Percentiles rank a stretch among this genome's conserved stretches.
phyloP scores from a whole-genome alignment of 768 basidiomycete species.

The Suillus placidus region DNA sequence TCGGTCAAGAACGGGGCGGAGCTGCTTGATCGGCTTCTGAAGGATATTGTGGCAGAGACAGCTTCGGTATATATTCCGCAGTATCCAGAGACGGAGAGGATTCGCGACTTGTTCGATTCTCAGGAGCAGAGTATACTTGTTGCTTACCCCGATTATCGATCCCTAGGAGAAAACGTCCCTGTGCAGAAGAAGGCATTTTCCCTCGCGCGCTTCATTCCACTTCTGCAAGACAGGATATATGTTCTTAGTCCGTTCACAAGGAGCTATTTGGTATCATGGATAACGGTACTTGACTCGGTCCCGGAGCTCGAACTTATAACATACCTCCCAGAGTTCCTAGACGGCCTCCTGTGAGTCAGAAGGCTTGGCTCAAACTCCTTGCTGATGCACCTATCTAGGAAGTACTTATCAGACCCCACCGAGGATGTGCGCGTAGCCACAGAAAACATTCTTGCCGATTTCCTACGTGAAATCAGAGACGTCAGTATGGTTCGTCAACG shows the following conservation, averaged over 20 bases:
- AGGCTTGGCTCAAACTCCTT: slow-evolving; percentile 10
- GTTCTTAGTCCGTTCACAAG: slow-evolving; percentile 95
- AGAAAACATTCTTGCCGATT: slow-evolving; percentile 85
- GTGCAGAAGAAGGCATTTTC: slow-evolving; percentile 83
- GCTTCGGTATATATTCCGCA: slow-evolving; percentile 93
- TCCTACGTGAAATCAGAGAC: slow-evolving; percentile 87
- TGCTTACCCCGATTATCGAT: slow-evolving; percentile 56
- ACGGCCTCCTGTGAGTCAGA: slow-evolving; percentile 80
- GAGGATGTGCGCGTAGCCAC: slow-evolving; percentile 92
- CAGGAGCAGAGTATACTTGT: slow-evolving; percentile 62
- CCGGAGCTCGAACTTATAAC: slow-evolving; percentile 95
- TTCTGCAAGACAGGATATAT: slow-evolving; percentile 90
- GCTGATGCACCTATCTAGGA: slow-evolving; percentile 47
- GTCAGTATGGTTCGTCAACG: slow-evolving; percentile 76
- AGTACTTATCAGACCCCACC: slow-evolving; percentile 93
- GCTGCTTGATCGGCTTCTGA: slow-evolving; percentile 92
- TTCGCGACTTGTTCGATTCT: slow-evolving; percentile 47
- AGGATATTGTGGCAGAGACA: slow-evolving; percentile 96
- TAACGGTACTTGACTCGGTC: slow-evolving; percentile 92
- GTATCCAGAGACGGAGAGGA: slow-evolving; percentile 77
- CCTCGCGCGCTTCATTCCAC: slow-evolving; percentile 90
- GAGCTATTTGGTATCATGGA: slow-evolving; percentile 97
- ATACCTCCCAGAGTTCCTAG: slow-evolving; percentile 92
- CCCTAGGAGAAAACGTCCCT: slow-evolving; percentile 35
- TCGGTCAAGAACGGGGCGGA: slow-evolving; percentile 99